Base-by-base conservation (phyloP, 208 protist genomes). In the Endotrypanum monterogeii region DNA sequence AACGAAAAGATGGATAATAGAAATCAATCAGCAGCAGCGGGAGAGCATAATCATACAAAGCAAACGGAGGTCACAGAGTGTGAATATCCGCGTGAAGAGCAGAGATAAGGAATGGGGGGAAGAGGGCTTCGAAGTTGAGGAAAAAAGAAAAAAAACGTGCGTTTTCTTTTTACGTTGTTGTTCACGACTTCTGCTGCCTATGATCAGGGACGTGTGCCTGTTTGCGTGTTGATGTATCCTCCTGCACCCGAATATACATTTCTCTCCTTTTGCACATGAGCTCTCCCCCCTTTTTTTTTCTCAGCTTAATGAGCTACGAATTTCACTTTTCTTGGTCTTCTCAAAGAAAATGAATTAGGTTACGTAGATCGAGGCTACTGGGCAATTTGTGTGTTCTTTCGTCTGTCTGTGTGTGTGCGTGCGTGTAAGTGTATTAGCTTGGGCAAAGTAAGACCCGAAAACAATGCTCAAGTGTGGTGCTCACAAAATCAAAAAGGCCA, bases 51-150 rank as follows among this genome's bases (percentile, higher is more conserved):
- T n/a, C n/a, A n/a, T n/a, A n/a, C 28, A 57, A 51, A 37, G 60
- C 61, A 18, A 73, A 48, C 71, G 71, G 44, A 68, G 57, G 63
- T 78, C n/a, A n/a, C n/a, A n/a, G n/a, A n/a, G n/a, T n/a, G n/a
- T n/a, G n/a, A n/a, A n/a, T n/a, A n/a, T n/a, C n/a, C n/a, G n/a
- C n/a, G n/a, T n/a, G n/a, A n/a, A n/a, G n/a, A n/a, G n/a, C n/a
- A n/a, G n/a, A n/a, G n/a, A n/a, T n/a, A n/a, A n/a, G n/a, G 52
- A 25, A 12, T 20, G 3, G 52, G 52, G 52, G 52, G 52, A 28
- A 18, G 52, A 18, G 23, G 52, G 11, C n/a, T n/a, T n/a, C n/a
- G n/a, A n/a, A n/a, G n/a, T n/a, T n/a, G 23, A 18, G 52, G 23
- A 12, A 28, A 57, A 28, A 28, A 28, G 23, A 30, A 57, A 30